Conservation (phyloP, 352 stramenopile genomes). For the Phytophthora uliginosa region DNA sequence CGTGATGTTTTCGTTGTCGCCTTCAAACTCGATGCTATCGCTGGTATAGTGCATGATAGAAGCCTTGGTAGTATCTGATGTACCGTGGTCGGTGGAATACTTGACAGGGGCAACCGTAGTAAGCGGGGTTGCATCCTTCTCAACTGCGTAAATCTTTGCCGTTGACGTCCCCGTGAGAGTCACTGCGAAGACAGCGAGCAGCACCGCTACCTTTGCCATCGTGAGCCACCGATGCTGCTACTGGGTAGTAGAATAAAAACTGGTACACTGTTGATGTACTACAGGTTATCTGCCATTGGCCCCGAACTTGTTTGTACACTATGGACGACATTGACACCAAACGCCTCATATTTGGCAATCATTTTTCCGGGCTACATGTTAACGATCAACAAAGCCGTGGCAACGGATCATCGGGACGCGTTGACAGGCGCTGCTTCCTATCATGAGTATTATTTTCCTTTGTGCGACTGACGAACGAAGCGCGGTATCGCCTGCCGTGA, state of each 20-base stretch:
- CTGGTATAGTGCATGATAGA: not conserved
- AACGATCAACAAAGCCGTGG: conserved; percentile 6
- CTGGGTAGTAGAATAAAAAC: conserved; percentile 1
- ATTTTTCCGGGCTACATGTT: too few relatives aligned
- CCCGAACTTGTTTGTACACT: too few relatives aligned
- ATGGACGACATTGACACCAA: too few relatives aligned
- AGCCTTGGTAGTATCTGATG: not conserved
- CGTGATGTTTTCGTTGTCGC: too few relatives aligned
- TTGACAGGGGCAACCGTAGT: conserved; percentile 2
- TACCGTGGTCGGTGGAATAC: not conserved
- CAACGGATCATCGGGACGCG: not conserved
- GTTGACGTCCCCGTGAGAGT: not conserved
- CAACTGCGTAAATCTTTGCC: conserved; percentile 4
- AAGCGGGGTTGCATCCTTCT: not conserved
- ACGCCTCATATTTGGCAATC: too few relatives aligned
- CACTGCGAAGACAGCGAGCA: conserved; percentile 8
- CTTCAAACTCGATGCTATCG: not conserved
- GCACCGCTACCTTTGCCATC: conserved; percentile 6
- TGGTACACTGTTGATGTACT: too few relatives aligned
- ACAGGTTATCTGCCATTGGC: not conserved
- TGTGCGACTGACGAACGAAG: conserved; percentile 2
- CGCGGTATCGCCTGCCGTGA: not conserved
- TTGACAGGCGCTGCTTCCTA: conserved; percentile 33
- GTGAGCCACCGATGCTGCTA: not conserved
- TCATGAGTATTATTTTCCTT: conserved; percentile 33